These are phyloP conservation scores for Aspergillus ochraceus DNA, from an alignment of 2,329 filamentous ascomycete genomes.

Conservation along the genomic window DNA sequence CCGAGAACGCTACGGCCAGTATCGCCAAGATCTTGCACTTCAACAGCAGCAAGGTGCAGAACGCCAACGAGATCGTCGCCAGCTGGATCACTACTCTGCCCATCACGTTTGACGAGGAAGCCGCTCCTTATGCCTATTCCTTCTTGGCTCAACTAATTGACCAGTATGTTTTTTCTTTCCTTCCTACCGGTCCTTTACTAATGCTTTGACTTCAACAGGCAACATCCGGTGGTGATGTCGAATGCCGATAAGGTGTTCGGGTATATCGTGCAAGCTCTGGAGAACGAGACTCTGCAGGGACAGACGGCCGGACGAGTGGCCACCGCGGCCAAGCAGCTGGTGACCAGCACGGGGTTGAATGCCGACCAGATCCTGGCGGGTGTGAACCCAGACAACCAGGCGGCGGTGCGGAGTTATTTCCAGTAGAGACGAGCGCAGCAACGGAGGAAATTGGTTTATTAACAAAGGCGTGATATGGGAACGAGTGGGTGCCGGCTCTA, in stretches of 20 bases:
- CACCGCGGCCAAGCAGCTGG: constrained; percentile 72
- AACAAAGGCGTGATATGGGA: constrained; percentile 3
- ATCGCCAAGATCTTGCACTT: constrained; percentile 97
- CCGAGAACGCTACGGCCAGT: constrained; percentile 93
- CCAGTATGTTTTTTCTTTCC: constrained; percentile 65
- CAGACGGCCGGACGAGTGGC: constrained; percentile 77
- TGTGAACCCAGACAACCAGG: constrained; percentile 77
- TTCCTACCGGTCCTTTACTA: neutral
- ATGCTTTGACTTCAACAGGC: constrained; percentile 53
- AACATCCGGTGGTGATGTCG: constrained; percentile 76
- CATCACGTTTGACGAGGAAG: constrained; percentile 93
- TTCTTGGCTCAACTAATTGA: constrained; percentile 91
- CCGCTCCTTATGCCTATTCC: constrained; percentile 90
- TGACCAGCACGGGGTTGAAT: constrained; percentile 72
- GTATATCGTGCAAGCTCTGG: constrained; percentile 82
- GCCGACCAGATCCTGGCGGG: constrained; percentile 72
- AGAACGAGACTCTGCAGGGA: constrained; percentile 85
- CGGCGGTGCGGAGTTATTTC: constrained; percentile 77
- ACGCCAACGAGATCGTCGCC: constrained; percentile 72
- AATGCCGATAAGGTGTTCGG: constrained; percentile 82
- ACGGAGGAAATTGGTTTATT: neutral
- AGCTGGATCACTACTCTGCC: constrained; percentile 91
- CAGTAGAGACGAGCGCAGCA: constrained; percentile 46
- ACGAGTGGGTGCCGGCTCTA: neutral
- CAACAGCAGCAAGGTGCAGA: constrained; percentile 73